phyloP scores from a whole-genome alignment of 495 filamentous ascomycete genomes.

The Podospora fimiseda region DNA sequence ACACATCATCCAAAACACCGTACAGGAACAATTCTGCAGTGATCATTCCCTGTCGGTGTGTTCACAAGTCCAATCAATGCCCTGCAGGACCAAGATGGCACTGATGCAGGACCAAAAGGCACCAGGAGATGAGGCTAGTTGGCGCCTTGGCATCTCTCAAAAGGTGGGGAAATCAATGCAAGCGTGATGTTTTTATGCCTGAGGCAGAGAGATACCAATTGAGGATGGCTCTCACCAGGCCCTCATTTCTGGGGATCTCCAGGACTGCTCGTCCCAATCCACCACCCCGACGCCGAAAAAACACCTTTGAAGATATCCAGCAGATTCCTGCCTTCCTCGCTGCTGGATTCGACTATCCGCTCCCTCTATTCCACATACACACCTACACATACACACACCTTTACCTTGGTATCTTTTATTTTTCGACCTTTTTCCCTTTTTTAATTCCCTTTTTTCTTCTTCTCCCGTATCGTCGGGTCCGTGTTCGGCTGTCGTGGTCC shows the following conservation, averaged over 20 bases:
- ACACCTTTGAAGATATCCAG: conserved; percentile 11
- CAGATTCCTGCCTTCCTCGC: conserved; percentile 20
- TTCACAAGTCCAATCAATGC: neutral
- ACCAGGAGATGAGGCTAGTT: neutral
- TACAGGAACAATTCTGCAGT: no score
- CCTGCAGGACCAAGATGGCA: neutral
- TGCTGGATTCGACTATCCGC: conserved; percentile 17
- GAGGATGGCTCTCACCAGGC: neutral
- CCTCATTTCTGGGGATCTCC: neutral
- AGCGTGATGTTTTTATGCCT: neutral
- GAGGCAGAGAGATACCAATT: neutral
- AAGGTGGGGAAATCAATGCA: conserved; percentile 4
- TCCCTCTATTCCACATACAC: neutral
- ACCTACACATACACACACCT: neutral
- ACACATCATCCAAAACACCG: no score
- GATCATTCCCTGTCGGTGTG: no score
- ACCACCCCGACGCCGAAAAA: neutral
- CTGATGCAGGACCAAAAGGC: neutral
- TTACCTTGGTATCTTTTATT: conserved; percentile 9
- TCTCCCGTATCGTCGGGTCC: neutral
- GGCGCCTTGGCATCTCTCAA: neutral
- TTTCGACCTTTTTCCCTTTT: conserved; percentile 3
- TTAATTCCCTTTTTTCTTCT: neutral
- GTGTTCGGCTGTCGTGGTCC: neutral
- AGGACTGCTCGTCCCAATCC: neutral